Base-by-base conservation (phyloP, 208 protist genomes). In the Trypanosoma avium region DNA sequence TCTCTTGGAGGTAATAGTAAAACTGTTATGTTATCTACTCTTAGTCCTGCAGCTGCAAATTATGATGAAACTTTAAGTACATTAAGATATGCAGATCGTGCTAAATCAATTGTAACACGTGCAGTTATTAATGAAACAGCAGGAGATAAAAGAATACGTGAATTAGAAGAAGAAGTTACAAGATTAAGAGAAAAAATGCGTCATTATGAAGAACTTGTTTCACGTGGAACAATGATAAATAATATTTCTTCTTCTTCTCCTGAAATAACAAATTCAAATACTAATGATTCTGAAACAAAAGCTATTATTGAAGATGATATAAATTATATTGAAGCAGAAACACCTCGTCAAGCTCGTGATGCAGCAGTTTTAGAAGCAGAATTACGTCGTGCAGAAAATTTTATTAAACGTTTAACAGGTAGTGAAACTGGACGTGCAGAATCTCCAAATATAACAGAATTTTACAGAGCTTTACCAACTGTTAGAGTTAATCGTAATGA, bases 1-100 rank as follows among this genome's bases (percentile, higher is more conserved):
- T 92, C 90, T 6, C 69, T 98, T 0, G 93, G 93, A 21, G 93
- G 93, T 35, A 96, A 96, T 65, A 93, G 86, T 53, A 96, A 95
- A 53, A 97, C 95, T 0, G 90, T 88, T 61, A 97, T 97, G 84
- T 78, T 98, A 36, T 85, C 85, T 52, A 97, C 87, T 0, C 55
- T 98, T 0, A 92, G 87, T 43, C 93, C 92, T 7, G 77, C 87
- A 15, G 30, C 40, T 5, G 64, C 77, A 33, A 78, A 90, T 70
- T 92, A 87, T 63, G 88, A 95, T 0, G 92, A 97, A 62, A 97
- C 92, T 7, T 62, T 95, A 15, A 93, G 81, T 59, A 98, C 95
- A 22, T 77, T 98, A 24, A 81, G 89, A 21, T 97, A 95, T 72
- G 93, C 95, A 12, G 88, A 97, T 60, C 82, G 95, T 32, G 93